Base-by-base conservation (phyloP, 306 rosid genomes). In the Rosa persica region DNA sequence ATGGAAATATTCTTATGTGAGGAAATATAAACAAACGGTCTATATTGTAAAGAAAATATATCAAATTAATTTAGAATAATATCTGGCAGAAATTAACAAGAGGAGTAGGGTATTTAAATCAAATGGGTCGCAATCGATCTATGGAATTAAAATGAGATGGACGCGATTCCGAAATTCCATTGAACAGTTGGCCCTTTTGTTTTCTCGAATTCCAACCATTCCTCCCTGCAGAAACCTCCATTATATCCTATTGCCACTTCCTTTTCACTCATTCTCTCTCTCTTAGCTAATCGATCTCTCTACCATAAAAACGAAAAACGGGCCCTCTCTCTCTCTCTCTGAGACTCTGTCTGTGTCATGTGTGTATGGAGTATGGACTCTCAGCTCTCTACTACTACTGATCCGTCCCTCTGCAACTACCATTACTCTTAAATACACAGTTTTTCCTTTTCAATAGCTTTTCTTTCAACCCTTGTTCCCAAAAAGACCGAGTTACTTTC, bases 161-260 rank as follows among this genome's bases (percentile, higher is more conserved):
- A 30, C 85, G 84, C 85, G 80, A 39, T 81, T 85, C 88, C 82
- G 77, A 87, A 87, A 87, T 86, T 90, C 91, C 84, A 81, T 80
- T 67, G 70, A 86, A 86, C 83, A 86, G 87, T 84, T 84, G 58
- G 82, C 77, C 74, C 40, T 73, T 89, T 88, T 87, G 92, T 87
- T 93, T 88, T 84, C 89, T 82, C 89, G 80, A 65, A 83, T 84
- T 83, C 88, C 89, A 79, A 85, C 93, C 81, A 84, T 88, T 87
- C 89, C 88, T 76, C 42, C 42, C 80, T 73, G 71, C 84, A 84
- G 76, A 67, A 83, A 76, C 89, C 91, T 78, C 88, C 89, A 77
- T 79, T 74, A 77, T 62, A 78, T 72, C 65, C 12, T 68, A 47
- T 11, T 84, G 43, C 57, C 78, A 67, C 82, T 75, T 72, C 82